Evolutionary conservation across 306 rosid genomes (phyloP), one percentile per base, ranked within the genome.

Genomic region (Trifolium pratense): DNA sequence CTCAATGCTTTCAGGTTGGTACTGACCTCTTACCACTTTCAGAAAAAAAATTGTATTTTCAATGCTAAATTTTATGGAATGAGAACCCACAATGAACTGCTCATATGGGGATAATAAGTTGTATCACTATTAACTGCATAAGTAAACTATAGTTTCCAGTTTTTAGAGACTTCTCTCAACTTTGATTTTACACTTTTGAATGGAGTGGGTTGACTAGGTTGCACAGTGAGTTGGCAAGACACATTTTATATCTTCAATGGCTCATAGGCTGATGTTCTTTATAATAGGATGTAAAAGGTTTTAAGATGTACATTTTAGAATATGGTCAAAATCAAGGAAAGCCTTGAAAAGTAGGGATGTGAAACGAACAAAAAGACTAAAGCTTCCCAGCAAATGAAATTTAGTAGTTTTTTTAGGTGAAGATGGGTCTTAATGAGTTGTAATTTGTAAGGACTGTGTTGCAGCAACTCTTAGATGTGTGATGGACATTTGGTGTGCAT

Each of bases 1-100:
- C 96, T 6, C 90, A 88, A 71, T 45, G 77, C 82, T 93, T 93
- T 86, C 98, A 93, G 97, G 98, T 91, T 46, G 57, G 84, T 84
- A 72, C 40, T 78, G 45, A 14, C 16, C 68, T 15, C 75, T 55
- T 81, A 9, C 68, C 49, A 6, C 51, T 61, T 60, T 14, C 66
- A 23, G 61, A n/a, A n/a, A 3, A 26, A 36, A 48, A n/a, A 29
- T 45, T 40, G 65, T 52, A 56, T 62, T 59, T 70, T 67, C 23
- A 60, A 15, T 72, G 51, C 66, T 17, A 66, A 66, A 43, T 42
- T 75, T 71, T 60, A 65, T 34, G 39, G 46, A 12, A 52, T 13
- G 26, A 75, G 80, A 77, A 39, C 25, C 6, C 66, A n/a, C 29
- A 18, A 15, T 67, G 67, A 60, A 61, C 17, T 61, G 12, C 66